Percentiles rank a stretch among this genome's conserved stretches.
Conservation (phyloP, 352 stramenopile genomes). For the Globisporangium solare region DNA sequence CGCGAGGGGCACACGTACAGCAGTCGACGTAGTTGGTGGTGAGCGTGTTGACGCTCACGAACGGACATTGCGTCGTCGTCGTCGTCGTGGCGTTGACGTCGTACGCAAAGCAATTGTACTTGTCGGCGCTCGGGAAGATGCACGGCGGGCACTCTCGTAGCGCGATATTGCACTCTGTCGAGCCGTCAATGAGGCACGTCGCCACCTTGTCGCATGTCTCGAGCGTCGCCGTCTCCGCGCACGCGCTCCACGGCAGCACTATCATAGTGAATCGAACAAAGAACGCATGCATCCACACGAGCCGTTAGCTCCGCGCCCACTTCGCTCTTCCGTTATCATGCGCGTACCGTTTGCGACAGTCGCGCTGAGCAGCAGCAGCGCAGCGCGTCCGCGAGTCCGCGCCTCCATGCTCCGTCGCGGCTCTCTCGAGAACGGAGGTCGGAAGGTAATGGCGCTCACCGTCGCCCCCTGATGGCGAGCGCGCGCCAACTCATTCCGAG, state of each 20-base stretch:
- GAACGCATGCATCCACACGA: no score
- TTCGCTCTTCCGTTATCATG: no score
- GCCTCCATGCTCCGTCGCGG: no score
- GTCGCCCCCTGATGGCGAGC: not conserved
- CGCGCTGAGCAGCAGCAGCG: no score
- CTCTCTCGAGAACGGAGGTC: no score
- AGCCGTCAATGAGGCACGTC: constrained; percentile 8
- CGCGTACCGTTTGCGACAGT: no score
- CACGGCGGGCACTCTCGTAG: constrained; percentile 45
- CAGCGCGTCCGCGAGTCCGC: no score
- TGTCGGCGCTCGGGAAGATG: constrained; percentile 45
- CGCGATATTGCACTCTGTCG: constrained; percentile 6
- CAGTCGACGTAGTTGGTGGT: constrained; percentile 57
- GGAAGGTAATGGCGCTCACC: no score
- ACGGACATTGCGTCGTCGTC: constrained; percentile 41
- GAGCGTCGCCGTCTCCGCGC: constrained; percentile 4
- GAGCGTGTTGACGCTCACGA: constrained; percentile 29
- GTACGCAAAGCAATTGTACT: constrained; percentile 67
- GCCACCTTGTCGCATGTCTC: constrained; percentile 4
- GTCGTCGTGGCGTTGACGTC: constrained; percentile 52
- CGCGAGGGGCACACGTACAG: constrained; percentile 31
- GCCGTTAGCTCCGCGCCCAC: no score
- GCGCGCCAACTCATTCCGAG: no score
- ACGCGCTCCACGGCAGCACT: not conserved
- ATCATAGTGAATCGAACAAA: no score